These are phyloP conservation scores for Hirsutella thompsonii DNA, from an alignment of 2,329 filamentous ascomycete genomes.

Conservation along the genomic window DNA sequence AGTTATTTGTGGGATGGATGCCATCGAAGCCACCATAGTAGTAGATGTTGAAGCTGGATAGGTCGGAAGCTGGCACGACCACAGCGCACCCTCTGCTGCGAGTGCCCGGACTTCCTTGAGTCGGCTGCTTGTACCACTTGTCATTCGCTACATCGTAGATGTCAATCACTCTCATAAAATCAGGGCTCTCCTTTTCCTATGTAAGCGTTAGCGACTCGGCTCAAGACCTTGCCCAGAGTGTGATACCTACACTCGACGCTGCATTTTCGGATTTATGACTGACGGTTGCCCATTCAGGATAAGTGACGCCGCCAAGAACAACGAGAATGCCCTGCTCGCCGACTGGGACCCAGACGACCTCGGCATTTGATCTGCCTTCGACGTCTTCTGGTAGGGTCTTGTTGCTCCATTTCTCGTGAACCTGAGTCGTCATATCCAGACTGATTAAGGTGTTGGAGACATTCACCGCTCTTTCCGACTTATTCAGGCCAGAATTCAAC, in stretches of 20 bases:
- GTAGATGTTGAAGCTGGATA: conserved; percentile 70
- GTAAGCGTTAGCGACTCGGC: neutral
- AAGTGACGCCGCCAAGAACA: conserved; percentile 60
- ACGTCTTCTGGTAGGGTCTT: conserved; percentile 34
- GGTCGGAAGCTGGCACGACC: conserved; percentile 56
- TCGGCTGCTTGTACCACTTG: conserved; percentile 58
- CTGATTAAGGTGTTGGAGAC: conserved; percentile 45
- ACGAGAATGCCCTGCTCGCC: conserved; percentile 64
- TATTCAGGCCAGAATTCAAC: conserved; percentile 15
- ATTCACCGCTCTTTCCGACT: conserved; percentile 24
- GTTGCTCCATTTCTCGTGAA: conserved; percentile 42
- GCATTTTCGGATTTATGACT: conserved; percentile 14
- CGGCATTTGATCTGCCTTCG: conserved; percentile 45
- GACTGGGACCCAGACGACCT: conserved; percentile 66
- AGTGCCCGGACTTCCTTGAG: conserved; percentile 44
- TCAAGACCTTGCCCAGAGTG: too few relatives aligned
- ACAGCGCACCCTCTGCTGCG: conserved; percentile 60
- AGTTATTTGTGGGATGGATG: conserved; percentile 22
- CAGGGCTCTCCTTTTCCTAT: conserved; percentile 50
- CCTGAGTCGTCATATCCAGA: conserved; percentile 43
- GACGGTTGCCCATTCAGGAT: conserved; percentile 35
- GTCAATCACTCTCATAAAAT: conserved; percentile 60
- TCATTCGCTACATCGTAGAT: conserved; percentile 62
- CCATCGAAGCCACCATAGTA: conserved; percentile 68
- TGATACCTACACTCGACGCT: conserved; percentile 19